Percentiles rank a stretch among this genome's conserved stretches.
phyloP scores from a whole-genome alignment of 108 stramenopile species.

The Cyclotella distinguenda region DNA sequence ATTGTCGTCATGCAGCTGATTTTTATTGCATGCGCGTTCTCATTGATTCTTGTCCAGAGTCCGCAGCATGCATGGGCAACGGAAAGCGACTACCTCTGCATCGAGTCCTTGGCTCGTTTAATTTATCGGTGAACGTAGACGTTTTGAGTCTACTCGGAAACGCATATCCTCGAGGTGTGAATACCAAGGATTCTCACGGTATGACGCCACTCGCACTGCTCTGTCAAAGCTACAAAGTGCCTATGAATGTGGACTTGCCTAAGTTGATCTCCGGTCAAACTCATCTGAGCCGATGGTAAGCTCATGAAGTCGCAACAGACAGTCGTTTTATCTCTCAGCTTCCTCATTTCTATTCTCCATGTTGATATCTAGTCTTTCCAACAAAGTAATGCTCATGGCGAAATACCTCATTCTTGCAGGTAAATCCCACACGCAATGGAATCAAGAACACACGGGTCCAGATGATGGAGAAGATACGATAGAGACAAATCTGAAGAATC shows the following conservation, averaged over 20 bases:
- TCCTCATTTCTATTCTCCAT: not conserved
- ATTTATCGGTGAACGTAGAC: conserved; percentile 25
- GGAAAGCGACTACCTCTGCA: conserved; percentile 7
- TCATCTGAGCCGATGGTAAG: conserved; percentile 1
- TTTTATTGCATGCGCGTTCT: conserved; percentile 18
- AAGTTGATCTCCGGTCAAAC: conserved; percentile 7
- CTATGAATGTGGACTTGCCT: conserved; percentile 18
- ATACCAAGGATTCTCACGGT: not conserved
- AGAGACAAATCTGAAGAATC: not conserved
- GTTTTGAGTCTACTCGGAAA: conserved; percentile 17
- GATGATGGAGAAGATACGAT: not conserved
- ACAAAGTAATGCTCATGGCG: conserved; percentile 21
- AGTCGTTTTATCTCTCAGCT: not conserved
- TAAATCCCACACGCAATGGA: conserved; percentile 15
- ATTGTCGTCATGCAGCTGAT: conserved; percentile 19
- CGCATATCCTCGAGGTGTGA: conserved; percentile 19
- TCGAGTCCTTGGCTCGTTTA: conserved; percentile 14
- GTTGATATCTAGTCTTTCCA: conserved; percentile 1
- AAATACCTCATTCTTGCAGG: conserved; percentile 14
- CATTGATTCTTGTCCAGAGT: conserved; percentile 5
- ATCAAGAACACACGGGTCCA: not conserved
- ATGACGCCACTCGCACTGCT: conserved; percentile 21
- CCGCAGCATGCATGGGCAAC: conserved; percentile 10
- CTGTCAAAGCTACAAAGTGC: conserved; percentile 14
- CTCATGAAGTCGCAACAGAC: not conserved